Evolutionary conservation across 1,284 basidiomycete genomes (phyloP).

Genomic region (Apiotrichum laibachii): DNA sequence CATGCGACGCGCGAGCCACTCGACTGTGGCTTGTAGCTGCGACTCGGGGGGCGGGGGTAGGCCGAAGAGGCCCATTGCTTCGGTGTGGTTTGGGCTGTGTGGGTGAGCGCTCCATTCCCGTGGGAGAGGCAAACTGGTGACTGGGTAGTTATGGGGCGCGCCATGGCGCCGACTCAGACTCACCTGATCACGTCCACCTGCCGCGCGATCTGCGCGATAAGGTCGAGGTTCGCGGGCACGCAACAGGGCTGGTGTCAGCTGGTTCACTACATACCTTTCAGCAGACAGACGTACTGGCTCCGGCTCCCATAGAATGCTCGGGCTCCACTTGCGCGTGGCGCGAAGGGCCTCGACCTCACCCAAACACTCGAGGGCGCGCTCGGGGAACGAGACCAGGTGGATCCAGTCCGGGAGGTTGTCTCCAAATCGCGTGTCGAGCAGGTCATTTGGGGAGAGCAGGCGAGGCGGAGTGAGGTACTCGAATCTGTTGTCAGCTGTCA

Average conservation of each 20-base stretch:
- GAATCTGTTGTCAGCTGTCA: slow-evolving; percentile 25
- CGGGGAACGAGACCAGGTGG: slow-evolving; percentile 38
- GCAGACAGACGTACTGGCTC: slow-evolving; percentile 29
- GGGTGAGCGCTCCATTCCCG: neutral
- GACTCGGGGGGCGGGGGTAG: slow-evolving; percentile 10
- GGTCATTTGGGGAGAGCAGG: slow-evolving; percentile 27
- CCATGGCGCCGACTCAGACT: neutral
- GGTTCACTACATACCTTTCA: too few species aligned
- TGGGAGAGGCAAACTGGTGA: neutral
- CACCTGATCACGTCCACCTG: slow-evolving; percentile 39
- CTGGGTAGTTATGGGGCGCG: neutral
- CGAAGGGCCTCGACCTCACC: slow-evolving; percentile 25
- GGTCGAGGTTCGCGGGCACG: slow-evolving; percentile 25
- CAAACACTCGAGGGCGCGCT: slow-evolving; percentile 23
- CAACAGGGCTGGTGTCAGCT: slow-evolving; percentile 21
- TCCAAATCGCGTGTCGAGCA: slow-evolving; percentile 20
- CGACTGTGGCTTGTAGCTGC: slow-evolving; percentile 11
- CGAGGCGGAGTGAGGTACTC: slow-evolving; percentile 36
- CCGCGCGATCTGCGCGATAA: slow-evolving; percentile 19
- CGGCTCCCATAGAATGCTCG: slow-evolving; percentile 42
- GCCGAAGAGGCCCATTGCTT: slow-evolving; percentile 36
- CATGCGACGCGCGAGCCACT: slow-evolving; percentile 19
- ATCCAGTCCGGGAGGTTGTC: slow-evolving; percentile 27
- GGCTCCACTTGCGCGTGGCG: slow-evolving; percentile 20
- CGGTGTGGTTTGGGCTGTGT: slow-evolving; percentile 47